A percentile compares a stretch with the other conserved stretches of the same genome.
Evolutionary conservation across 2,329 filamentous ascomycete species (phyloP).

Genomic region (Diaporthe longicolla): DNA sequence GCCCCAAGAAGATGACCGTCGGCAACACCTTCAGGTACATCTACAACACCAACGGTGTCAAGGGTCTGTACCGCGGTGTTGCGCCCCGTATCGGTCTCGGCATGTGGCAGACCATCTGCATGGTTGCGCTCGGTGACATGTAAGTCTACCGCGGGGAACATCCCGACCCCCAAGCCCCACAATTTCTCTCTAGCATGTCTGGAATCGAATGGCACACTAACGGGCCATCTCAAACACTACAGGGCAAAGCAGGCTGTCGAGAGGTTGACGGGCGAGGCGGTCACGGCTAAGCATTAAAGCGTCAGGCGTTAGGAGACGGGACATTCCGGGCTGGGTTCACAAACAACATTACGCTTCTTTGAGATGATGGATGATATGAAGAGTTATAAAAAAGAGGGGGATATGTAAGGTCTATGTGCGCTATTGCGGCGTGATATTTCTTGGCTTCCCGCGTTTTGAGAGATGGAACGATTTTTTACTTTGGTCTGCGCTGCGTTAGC

Average conservation of each 20-base stretch:
- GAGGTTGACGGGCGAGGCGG: constrained; percentile 74
- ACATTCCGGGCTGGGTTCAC: not conserved
- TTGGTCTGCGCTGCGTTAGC: constrained; percentile 16
- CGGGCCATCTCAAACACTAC: constrained; percentile 44
- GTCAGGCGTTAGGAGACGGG: constrained; percentile 51
- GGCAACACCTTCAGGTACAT: constrained; percentile 90
- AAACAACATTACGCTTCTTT: not conserved
- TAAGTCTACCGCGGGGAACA: constrained; percentile 65
- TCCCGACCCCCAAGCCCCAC: constrained; percentile 41
- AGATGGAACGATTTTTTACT: not conserved
- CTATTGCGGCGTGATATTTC: not conserved
- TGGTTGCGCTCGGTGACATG: constrained; percentile 99
- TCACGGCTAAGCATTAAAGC: constrained; percentile 77
- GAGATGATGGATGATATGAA: constrained; percentile 12
- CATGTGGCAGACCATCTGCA: constrained; percentile 99
- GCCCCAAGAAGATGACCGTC: constrained; percentile 99
- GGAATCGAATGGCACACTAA: not conserved
- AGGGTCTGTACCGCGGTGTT: constrained; percentile 96
- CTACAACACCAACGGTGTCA: constrained; percentile 88
- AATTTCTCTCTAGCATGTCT: not conserved
- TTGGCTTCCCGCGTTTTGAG: not conserved
- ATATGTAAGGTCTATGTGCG: not conserved
- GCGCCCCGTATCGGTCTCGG: constrained; percentile 93
- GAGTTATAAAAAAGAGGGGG: not conserved
- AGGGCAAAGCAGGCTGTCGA: constrained; percentile 79